These are phyloP conservation scores for Calocybe gambosa DNA, from an alignment of 1,284 basidiomycete genomes.

Conservation along the genomic window DNA sequence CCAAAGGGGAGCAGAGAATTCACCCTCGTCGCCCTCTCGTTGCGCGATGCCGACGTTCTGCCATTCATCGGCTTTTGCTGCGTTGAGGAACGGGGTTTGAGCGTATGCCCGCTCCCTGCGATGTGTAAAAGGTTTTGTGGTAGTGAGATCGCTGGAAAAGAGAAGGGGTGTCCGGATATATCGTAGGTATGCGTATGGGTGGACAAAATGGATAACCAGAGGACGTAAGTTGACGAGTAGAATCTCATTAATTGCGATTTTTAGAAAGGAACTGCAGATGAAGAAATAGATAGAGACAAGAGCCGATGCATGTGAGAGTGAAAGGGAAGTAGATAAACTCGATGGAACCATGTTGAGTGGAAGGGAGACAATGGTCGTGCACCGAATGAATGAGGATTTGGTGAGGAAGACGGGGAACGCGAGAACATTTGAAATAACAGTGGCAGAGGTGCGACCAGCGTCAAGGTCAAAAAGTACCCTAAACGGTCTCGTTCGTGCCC, in stretches of 20 bases:
- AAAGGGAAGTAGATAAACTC: too few relatives aligned
- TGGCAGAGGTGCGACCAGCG: background rate
- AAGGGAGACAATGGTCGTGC: background rate
- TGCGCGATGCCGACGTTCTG: slow-evolving; percentile 1
- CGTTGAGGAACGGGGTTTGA: too few relatives aligned
- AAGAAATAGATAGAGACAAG: slow-evolving; percentile 1
- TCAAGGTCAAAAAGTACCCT: background rate
- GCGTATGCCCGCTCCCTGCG: too few relatives aligned
- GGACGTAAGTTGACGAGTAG: background rate
- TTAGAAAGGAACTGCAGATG: background rate
- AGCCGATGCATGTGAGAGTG: background rate
- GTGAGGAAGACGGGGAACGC: background rate
- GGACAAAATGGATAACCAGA: background rate
- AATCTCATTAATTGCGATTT: background rate
- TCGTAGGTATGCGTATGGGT: too few relatives aligned
- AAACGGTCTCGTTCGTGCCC: background rate
- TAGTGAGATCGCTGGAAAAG: too few relatives aligned
- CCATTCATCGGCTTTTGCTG: too few relatives aligned
- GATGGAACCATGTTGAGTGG: too few relatives aligned
- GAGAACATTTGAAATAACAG: too few relatives aligned
- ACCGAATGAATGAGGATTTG: background rate
- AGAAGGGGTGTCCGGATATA: too few relatives aligned
- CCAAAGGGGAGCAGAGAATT: slow-evolving; percentile 21
- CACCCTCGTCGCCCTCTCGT: slow-evolving; percentile 3
- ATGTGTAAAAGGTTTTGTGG: too few relatives aligned